Evolutionary conservation across 192 early-diverging fungal genomes (phyloP).

Genomic region (Oehlia diaphana): DNA sequence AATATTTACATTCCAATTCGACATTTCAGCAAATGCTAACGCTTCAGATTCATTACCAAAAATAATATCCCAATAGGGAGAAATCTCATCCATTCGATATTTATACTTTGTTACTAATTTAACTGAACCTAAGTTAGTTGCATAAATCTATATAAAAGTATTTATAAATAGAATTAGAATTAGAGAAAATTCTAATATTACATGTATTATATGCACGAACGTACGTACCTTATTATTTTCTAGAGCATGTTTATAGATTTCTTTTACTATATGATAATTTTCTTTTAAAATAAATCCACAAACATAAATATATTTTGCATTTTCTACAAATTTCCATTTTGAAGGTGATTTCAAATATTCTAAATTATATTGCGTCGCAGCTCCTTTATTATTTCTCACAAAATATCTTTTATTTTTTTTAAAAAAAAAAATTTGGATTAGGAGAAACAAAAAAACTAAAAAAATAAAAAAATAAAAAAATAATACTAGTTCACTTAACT

Average conservation of each 20-base stretch:
- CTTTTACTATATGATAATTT: slow-evolving; percentile 77
- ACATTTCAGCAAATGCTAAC: slow-evolving; percentile 70
- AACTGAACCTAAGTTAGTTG: slow-evolving; percentile 93
- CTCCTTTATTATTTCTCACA: slow-evolving; percentile 91
- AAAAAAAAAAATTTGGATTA: not conserved
- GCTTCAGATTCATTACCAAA: slow-evolving; percentile 99
- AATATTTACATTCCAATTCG: slow-evolving; percentile 53
- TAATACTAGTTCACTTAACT: slow-evolving; percentile 28
- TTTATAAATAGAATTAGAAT: not conserved
- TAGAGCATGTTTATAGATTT: slow-evolving; percentile 86
- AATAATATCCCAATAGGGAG: slow-evolving; percentile 88
- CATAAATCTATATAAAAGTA: slow-evolving; percentile 53
- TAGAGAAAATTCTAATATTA: not conserved
- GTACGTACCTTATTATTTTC: slow-evolving; percentile 67
- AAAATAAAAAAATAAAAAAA: not conserved
- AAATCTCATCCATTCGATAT: slow-evolving; percentile 69
- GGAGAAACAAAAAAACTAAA: not conserved
- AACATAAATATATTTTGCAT: slow-evolving; percentile 89
- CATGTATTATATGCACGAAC: no score
- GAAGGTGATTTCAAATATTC: slow-evolving; percentile 63
- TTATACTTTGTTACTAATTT: slow-evolving; percentile 89
- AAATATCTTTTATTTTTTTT: slow-evolving; percentile 67
- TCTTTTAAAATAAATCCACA: slow-evolving; percentile 95
- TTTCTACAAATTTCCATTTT: slow-evolving; percentile 86
- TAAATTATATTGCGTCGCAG: slow-evolving; percentile 73